Evolutionary conservation across 768 basidiomycete species (phyloP).

Genomic region (Tricholoma hemisulphureum): DNA sequence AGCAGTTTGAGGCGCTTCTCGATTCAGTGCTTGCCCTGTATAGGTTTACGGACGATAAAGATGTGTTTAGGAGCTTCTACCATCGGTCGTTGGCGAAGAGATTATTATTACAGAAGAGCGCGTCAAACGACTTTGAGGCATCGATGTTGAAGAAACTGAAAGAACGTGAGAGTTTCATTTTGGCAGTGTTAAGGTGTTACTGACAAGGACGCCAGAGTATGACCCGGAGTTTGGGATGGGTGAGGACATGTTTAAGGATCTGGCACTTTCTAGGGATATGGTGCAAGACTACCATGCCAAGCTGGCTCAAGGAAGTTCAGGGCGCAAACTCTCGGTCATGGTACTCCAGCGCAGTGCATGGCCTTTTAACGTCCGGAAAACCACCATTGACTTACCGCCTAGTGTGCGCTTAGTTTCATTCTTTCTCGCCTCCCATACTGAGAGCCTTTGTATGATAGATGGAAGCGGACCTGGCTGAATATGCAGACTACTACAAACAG

Average conservation of each 20-base stretch:
- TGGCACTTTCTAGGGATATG: slow-evolving; percentile 72
- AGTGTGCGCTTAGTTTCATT: slow-evolving; percentile 37
- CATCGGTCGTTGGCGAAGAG: slow-evolving; percentile 86
- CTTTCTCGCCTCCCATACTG: slow-evolving; percentile 3
- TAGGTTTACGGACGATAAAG: slow-evolving; percentile 88
- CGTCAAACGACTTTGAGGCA: slow-evolving; percentile 84
- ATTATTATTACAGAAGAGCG: slow-evolving; percentile 77
- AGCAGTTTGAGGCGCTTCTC: slow-evolving; percentile 59
- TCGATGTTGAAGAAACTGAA: slow-evolving; percentile 83
- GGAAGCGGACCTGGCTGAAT: slow-evolving; percentile 65
- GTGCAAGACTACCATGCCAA: slow-evolving; percentile 64
- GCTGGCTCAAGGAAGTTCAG: slow-evolving; percentile 34
- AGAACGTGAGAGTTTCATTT: slow-evolving; percentile 66
- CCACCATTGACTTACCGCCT: slow-evolving; percentile 52
- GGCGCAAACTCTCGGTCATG: slow-evolving; percentile 64
- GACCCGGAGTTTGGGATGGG: slow-evolving; percentile 95
- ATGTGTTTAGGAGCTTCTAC: slow-evolving; percentile 94
- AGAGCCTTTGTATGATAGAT: slow-evolving; percentile 47
- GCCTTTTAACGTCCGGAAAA: slow-evolving; percentile 67
- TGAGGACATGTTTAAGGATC: slow-evolving; percentile 93
- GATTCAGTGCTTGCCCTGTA: slow-evolving; percentile 73
- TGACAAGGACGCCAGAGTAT: too few species aligned
- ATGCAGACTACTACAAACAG: slow-evolving; percentile 67
- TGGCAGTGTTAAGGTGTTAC: too few species aligned
- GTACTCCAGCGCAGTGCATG: slow-evolving; percentile 87